These are phyloP conservation scores for Massospora cicadina DNA, from an alignment of 371 early-diverging fungal species.

Conservation along the genomic window DNA sequence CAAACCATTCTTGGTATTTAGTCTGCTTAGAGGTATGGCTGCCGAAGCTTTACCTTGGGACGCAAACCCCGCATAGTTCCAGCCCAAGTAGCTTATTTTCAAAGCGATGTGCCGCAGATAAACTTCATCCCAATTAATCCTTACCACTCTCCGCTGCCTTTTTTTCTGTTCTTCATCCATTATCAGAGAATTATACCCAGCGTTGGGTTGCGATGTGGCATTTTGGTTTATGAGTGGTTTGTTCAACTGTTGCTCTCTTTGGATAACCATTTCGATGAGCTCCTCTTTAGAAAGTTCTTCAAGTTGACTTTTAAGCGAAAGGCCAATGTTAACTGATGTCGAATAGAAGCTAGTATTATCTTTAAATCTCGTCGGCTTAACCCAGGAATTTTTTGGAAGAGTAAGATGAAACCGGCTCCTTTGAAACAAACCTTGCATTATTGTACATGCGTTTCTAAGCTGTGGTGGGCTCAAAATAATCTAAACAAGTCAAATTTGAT, in stretches of 20 bases:
- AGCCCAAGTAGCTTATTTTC: slow-evolving; percentile 79
- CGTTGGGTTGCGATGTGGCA: background rate
- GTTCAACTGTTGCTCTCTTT: background rate
- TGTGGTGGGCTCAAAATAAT: too few relatives aligned
- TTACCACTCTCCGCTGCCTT: background rate
- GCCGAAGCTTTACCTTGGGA: slow-evolving; percentile 25
- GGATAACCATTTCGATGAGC: background rate
- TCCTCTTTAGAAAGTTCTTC: background rate
- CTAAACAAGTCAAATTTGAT: too few relatives aligned
- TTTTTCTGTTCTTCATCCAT: background rate
- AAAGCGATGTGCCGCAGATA: slow-evolving; percentile 61
- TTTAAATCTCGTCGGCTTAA: too few relatives aligned
- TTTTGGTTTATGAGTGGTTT: background rate
- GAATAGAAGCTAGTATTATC: too few relatives aligned
- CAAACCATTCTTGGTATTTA: slow-evolving; percentile 15
- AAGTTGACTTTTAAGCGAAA: background rate
- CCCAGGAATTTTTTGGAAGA: too few relatives aligned
- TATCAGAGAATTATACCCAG: background rate
- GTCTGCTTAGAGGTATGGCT: slow-evolving; percentile 13
- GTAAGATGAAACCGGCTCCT: too few relatives aligned
- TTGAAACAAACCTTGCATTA: too few relatives aligned
- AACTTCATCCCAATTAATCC: background rate
- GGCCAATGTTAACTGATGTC: background rate
- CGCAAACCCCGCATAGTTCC: slow-evolving; percentile 81
- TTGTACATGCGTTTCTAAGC: too few relatives aligned